Conservation (phyloP, 345 rosid species). For the Cardamine occulta region DNA sequence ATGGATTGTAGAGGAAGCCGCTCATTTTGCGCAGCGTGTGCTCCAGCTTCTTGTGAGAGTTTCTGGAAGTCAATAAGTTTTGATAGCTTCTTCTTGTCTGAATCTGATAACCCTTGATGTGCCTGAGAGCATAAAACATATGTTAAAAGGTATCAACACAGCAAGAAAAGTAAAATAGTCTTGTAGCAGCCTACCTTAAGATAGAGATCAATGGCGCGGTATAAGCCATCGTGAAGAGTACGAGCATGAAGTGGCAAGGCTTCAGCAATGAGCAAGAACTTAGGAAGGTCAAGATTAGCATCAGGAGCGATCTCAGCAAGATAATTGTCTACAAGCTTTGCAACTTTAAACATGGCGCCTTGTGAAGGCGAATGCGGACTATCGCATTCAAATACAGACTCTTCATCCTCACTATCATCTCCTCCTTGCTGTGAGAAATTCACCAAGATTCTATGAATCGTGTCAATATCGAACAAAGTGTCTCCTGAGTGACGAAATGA, state of each 20-base stretch:
- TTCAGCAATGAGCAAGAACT: slow-evolving; percentile 88
- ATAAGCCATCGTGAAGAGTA: slow-evolving; percentile 81
- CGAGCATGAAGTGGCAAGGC: slow-evolving; percentile 90
- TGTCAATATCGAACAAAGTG: slow-evolving; percentile 91
- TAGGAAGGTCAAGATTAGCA: slow-evolving; percentile 85
- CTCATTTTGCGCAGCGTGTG: slow-evolving; percentile 96
- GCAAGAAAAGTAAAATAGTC: neutral
- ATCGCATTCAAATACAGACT: slow-evolving; percentile 78
- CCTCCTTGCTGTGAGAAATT: slow-evolving; percentile 94
- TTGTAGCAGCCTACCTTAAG: slow-evolving; percentile 59
- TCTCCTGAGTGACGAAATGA: slow-evolving; percentile 84
- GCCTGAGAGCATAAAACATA: slow-evolving; percentile 54
- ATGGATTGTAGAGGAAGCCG: slow-evolving; percentile 94
- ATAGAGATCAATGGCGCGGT: slow-evolving; percentile 90
- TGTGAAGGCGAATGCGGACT: slow-evolving; percentile 88
- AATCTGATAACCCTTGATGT: slow-evolving; percentile 73
- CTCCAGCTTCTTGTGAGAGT: slow-evolving; percentile 97
- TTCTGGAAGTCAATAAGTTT: slow-evolving; percentile 91
- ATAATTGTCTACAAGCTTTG: slow-evolving; percentile 87
- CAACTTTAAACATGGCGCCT: slow-evolving; percentile 74
- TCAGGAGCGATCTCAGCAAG: slow-evolving; percentile 97
- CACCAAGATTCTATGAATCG: slow-evolving; percentile 88
- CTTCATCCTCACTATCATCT: slow-evolving; percentile 87
- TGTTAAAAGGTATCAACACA: slow-evolving; percentile 4
- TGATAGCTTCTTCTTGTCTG: slow-evolving; percentile 80